Evolutionary conservation across 2,329 filamentous ascomycete species (phyloP).

Genomic region (Ophiognomonia clavigignenti-juglandacearum): DNA sequence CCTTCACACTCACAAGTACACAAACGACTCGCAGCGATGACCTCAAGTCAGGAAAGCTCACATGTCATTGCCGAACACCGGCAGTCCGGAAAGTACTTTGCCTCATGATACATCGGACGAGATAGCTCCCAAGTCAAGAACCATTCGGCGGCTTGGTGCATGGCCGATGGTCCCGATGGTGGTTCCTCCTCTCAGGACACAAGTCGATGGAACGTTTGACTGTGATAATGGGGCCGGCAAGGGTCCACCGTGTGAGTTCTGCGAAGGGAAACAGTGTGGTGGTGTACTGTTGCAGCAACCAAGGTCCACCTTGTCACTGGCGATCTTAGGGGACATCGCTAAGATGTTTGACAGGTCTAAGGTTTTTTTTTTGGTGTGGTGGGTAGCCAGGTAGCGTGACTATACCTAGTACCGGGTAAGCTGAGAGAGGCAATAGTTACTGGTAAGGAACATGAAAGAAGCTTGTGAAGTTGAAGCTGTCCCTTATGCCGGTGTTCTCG

Average conservation of each 20-base stretch:
- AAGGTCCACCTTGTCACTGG: no score
- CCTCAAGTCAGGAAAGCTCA: constrained; percentile 10
- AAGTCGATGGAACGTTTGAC: constrained; percentile 17
- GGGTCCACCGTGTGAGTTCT: constrained; percentile 12
- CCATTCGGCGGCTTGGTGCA: not conserved
- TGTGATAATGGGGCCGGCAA: not conserved
- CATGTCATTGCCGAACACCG: not conserved
- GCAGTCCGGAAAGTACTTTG: constrained; percentile 3
- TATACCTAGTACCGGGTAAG: no score
- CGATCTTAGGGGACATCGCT: no score
- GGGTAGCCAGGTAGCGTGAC: no score
- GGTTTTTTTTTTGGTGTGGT: no score
- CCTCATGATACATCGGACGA: not conserved
- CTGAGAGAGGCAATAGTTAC: no score
- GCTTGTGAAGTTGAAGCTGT: no score
- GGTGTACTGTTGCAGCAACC: no score
- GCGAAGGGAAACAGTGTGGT: constrained; percentile 10
- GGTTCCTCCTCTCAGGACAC: not conserved
- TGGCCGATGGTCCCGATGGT: not conserved
- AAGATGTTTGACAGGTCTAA: no score
- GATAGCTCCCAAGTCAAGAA: not conserved
- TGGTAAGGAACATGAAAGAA: no score
- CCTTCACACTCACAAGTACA: not conserved
- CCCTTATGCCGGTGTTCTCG: no score
- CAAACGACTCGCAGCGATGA: constrained; percentile 9